phyloP scores from a whole-genome alignment of 192 early-diverging fungal genomes.

The Coemansia sp. region DNA sequence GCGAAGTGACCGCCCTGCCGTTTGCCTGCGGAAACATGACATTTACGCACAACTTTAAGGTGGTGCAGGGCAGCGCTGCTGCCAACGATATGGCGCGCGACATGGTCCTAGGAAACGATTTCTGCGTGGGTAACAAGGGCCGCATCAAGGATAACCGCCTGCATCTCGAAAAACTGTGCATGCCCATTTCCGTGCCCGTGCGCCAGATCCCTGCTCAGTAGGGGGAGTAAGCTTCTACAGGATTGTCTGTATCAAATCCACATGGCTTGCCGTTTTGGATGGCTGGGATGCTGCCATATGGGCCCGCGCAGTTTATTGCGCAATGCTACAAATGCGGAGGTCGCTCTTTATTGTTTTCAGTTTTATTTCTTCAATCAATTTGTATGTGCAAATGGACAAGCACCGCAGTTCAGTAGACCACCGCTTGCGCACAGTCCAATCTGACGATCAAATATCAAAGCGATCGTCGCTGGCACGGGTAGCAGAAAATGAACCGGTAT shows the following conservation, averaged over 20 bases:
- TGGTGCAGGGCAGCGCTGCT: conserved; percentile 28
- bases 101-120: conserved; percentile 48
- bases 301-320: too few species aligned
- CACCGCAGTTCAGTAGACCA: background rate
- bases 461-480: background rate
- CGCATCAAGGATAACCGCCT: conserved; percentile 48
- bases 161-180: conserved; percentile 42
- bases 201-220: conserved; percentile 30
- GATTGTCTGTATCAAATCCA: background rate
- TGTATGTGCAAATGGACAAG: too few species aligned
- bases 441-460: background rate
- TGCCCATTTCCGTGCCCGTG: conserved; percentile 45
- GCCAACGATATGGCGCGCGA: conserved; percentile 40
- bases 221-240: background rate
- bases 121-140: conserved; percentile 50
- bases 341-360: too few species aligned
- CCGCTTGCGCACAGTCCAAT: background rate
- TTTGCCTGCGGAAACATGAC: conserved; percentile 52
- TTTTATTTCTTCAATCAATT: too few species aligned
- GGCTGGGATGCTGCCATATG: too few species aligned
- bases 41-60: conserved; percentile 47
- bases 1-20: conserved; percentile 39
- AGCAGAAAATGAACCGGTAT: background rate
- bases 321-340: too few species aligned
- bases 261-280: background rate